Conservation (phyloP, 2,329 filamentous ascomycete species). For the Metarhizium rileyi region DNA sequence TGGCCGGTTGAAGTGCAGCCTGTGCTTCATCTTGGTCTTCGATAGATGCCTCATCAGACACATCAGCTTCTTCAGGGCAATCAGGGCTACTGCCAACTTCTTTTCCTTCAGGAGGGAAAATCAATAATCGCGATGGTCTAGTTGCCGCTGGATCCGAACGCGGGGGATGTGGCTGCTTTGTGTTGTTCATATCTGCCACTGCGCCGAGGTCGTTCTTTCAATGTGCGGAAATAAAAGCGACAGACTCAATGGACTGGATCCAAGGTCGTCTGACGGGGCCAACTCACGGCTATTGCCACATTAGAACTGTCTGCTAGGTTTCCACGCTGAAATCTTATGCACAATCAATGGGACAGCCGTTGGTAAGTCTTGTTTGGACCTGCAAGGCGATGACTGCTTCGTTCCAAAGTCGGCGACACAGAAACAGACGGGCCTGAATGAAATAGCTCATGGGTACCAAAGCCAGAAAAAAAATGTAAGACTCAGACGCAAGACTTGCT, state of each 20-base stretch:
- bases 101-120: background rate
- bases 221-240: background rate
- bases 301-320: background rate
- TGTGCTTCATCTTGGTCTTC: slow-evolving; percentile 46
- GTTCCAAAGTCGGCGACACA: background rate
- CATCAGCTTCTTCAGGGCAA: slow-evolving; percentile 8
- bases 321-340: background rate
- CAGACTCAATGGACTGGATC: background rate
- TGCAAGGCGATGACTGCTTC: background rate
- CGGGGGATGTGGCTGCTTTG: background rate
- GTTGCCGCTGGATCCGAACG: background rate
- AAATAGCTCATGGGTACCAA: background rate
- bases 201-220: background rate
- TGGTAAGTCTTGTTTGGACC: background rate
- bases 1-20: slow-evolving; percentile 48
- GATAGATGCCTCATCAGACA: slow-evolving; percentile 16
- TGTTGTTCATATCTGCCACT: background rate
- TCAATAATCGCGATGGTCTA: background rate
- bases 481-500: background rate
- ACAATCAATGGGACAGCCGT: background rate
- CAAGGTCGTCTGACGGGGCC: background rate
- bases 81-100: background rate
- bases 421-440: background rate
- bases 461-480: background rate
- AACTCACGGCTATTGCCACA: background rate